Evolutionary conservation across 2,329 filamentous ascomycete species (phyloP).

Genomic region (Simplicillium sp.): DNA sequence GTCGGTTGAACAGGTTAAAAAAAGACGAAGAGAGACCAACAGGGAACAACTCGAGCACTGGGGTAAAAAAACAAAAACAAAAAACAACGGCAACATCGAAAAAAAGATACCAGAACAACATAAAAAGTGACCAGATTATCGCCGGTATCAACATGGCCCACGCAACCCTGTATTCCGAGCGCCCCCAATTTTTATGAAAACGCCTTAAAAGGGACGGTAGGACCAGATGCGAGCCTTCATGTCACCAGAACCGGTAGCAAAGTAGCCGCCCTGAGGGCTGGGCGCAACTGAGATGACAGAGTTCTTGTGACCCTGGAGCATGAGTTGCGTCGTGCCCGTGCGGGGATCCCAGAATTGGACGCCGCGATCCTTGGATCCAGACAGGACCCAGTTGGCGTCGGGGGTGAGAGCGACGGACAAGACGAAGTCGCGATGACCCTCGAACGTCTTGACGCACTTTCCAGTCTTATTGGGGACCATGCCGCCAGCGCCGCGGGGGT

Average conservation of each 20-base stretch:
- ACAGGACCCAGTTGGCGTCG: conserved; percentile 91
- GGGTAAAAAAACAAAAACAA: conserved; percentile 1
- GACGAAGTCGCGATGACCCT: conserved; percentile 96
- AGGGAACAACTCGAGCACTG: background rate
- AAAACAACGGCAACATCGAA: conserved; percentile 1
- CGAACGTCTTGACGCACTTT: conserved; percentile 93
- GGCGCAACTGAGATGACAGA: conserved; percentile 96
- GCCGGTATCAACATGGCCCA: too few species aligned
- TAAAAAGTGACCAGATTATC: background rate
- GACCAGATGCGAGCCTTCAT: conserved; percentile 98
- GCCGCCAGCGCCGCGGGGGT: conserved; percentile 57
- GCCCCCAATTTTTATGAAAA: background rate
- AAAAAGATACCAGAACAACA: conserved; percentile 1
- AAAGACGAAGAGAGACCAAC: background rate
- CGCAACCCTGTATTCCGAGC: too few species aligned
- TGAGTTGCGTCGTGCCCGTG: conserved; percentile 89
- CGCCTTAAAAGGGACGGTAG: conserved; percentile 44
- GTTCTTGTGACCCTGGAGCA: conserved; percentile 98
- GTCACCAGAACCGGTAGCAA: conserved; percentile 93
- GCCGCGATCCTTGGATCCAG: conserved; percentile 91
- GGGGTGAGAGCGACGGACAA: conserved; percentile 91
- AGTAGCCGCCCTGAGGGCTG: conserved; percentile 77
- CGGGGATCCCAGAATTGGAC: conserved; percentile 98
- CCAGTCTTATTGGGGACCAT: conserved; percentile 64
- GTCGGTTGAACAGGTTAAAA: background rate